Base-by-base conservation (phyloP, 148 eudicot genomes). In the Rhododendron simsii region DNA sequence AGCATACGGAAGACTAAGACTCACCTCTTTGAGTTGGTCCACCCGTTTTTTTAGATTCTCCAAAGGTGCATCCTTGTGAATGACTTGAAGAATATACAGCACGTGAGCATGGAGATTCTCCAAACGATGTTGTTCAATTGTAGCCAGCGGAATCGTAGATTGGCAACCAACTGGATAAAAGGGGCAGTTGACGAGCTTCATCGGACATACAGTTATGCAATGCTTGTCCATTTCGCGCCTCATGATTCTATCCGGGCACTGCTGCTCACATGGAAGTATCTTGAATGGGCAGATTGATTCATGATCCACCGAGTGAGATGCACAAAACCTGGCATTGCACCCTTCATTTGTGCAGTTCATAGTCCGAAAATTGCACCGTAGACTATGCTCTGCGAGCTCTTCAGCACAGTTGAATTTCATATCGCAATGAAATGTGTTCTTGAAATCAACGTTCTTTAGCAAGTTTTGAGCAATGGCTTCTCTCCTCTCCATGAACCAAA, bases 161-260 rank as follows among this genome's bases (percentile, higher is more conserved):
- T 90, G 91, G 79, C 99, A 97, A 48, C 99, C 98, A 73, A 95
- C 90, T 26, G 92, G 91, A 88, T 89, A 93, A 87, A 97, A 97
- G 7, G 98, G 93, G 89, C 99, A 97, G 63, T 91, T 94, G 28
- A 94, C 91, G 50, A 92, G 99, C 90, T 95, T 97, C 98, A 95
- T 95, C 4, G 98, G 94, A 84, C 99, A 97, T 77, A 92, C 87
- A 37, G 99, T 97, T 35, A 97, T 93, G 89, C 99, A 97, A 87
- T 97, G 99, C 84, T 93, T 91, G 86, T 97, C 99, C 98, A 97
- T 97, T 80, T 94, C 98, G 39, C 95, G 93, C 88, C 99, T 95
- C 91, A 95, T 86, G 79, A 97, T 87, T 53, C 75, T 71, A 50
- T 88, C 94, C 2, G 95, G 80, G 89, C 99, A 97, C 50, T 92